These are phyloP conservation scores for Spathaspora jeffriesii DNA, from an alignment of 1,139 yeast genomes.

Conservation along the genomic window DNA sequence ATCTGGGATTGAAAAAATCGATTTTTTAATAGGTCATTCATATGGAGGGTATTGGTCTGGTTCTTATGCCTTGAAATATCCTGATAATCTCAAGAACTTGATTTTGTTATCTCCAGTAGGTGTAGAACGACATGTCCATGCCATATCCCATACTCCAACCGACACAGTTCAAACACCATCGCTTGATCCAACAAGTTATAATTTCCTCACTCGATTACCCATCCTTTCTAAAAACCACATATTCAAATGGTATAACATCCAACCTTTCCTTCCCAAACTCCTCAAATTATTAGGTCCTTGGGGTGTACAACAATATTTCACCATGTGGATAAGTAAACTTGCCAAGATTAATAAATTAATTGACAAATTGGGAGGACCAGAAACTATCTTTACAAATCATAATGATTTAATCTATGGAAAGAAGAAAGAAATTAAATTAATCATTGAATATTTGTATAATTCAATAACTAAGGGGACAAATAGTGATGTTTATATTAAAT, in stretches of 20 bases:
- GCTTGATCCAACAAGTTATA: constrained; percentile 36
- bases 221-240: constrained; percentile 30
- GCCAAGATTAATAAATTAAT: constrained; percentile 46
- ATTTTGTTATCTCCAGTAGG: constrained; percentile 90
- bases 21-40: constrained; percentile 45
- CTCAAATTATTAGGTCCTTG: constrained; percentile 50
- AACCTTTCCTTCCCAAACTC: constrained; percentile 45
- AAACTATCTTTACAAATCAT: constrained; percentile 18
- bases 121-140: constrained; percentile 70
- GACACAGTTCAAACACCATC: constrained; percentile 27
- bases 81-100: constrained; percentile 62
- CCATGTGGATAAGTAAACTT: constrained; percentile 46
- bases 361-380: constrained; percentile 33
- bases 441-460: constrained; percentile 61
- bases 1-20: constrained; percentile 33
- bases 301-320: constrained; percentile 46
- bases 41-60: constrained; percentile 51
- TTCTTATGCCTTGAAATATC: constrained; percentile 42
- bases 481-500: constrained; percentile 66
- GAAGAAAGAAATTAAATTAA: constrained; percentile 40
- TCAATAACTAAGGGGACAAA: constrained; percentile 61
- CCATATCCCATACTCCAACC: constrained; percentile 44
- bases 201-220: constrained; percentile 49
- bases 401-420: constrained; percentile 42
- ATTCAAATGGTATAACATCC: constrained; percentile 38